Evolutionary conservation across 352 stramenopile species (phyloP).

Genomic region (Peronosclerospora sorghi): DNA sequence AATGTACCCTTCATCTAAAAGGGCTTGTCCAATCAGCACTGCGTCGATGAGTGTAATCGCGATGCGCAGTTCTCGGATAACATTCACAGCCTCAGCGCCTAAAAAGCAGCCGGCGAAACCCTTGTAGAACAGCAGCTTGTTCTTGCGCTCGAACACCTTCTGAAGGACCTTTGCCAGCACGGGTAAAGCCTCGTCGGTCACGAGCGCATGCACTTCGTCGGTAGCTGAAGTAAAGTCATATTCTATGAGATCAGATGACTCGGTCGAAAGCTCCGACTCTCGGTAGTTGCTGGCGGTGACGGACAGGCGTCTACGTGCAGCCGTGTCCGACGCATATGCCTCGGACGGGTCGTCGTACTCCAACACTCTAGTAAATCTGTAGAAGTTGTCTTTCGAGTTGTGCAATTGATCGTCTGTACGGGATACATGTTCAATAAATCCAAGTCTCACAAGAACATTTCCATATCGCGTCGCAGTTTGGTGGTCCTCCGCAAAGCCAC

Average conservation of each 20-base stretch:
- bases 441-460: slow-evolving; percentile 71
- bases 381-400: slow-evolving; percentile 81
- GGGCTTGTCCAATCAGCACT: slow-evolving; percentile 63
- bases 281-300: slow-evolving; percentile 62
- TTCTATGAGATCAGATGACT: slow-evolving; percentile 40
- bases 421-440: slow-evolving; percentile 77
- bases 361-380: slow-evolving; percentile 63
- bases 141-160: slow-evolving; percentile 81
- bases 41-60: slow-evolving; percentile 62
- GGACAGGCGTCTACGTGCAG: slow-evolving; percentile 25
- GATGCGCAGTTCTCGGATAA: slow-evolving; percentile 69
- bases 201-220: slow-evolving; percentile 68
- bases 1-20: slow-evolving; percentile 73
- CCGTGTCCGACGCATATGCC: slow-evolving; percentile 19
- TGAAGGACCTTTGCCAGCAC: slow-evolving; percentile 58
- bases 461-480: slow-evolving; percentile 52
- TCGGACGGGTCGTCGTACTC: slow-evolving; percentile 42
- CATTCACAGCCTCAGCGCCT: slow-evolving; percentile 72
- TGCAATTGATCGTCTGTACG: slow-evolving; percentile 65
- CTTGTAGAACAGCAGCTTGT: slow-evolving; percentile 85
- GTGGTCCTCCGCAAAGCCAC: slow-evolving; percentile 72
- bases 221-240: slow-evolving; percentile 69
- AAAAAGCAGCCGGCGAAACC: slow-evolving; percentile 73
- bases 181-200: slow-evolving; percentile 66
- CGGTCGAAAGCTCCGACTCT: slow-evolving; percentile 60